Base-by-base conservation (phyloP, 1,284 basidiomycete species). In the Rhodotorula sp. region DNA sequence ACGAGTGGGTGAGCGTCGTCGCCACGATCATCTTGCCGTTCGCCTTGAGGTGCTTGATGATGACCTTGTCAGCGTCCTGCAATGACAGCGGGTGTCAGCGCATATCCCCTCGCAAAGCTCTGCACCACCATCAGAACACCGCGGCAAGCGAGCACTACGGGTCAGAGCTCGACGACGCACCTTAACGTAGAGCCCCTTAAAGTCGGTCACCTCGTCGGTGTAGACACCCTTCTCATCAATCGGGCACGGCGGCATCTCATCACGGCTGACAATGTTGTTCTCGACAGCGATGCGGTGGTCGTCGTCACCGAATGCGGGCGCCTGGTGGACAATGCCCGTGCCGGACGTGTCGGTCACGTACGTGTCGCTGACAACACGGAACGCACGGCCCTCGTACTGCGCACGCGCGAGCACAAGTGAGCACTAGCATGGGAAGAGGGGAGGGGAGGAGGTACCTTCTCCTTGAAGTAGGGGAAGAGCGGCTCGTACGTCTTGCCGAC, bases 271-370 rank as follows among this genome's bases (percentile, higher is more conserved):
- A 71, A 98, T 87, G 37, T 90, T 91, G 80, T 97, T 86, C 4
- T 88, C 89, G 72, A 97, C 86, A 41, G 91, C 89, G 78, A 99
- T 88, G 71, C 96, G 91, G 83, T 98, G 92, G 87, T 99, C 97
- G 79, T 99, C 97, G 80, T 98, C 97, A 86, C 97, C 97, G 80
- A 97, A 99, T 0, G 92, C 95, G 3, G 97, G 97, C 2, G 97
- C 94, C 84, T 99, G 97, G 82, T 99, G 97, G 61, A 99, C 97
- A 79, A 99, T 96, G 81, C 96, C 96, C 51, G 97, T 99, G 83
- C 97, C 96, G 68, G 95, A 92, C 22, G 89, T 87, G 76, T 90
- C 91, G 3, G 94, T 97, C 64, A 99, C 96, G 81, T 99, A 99
- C 1, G 89, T 90, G 81, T 99, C 97, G 39, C 87, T 86, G 13